Base-by-base conservation (phyloP, 73 alveolate species). In the Strombidium stylifer region DNA sequence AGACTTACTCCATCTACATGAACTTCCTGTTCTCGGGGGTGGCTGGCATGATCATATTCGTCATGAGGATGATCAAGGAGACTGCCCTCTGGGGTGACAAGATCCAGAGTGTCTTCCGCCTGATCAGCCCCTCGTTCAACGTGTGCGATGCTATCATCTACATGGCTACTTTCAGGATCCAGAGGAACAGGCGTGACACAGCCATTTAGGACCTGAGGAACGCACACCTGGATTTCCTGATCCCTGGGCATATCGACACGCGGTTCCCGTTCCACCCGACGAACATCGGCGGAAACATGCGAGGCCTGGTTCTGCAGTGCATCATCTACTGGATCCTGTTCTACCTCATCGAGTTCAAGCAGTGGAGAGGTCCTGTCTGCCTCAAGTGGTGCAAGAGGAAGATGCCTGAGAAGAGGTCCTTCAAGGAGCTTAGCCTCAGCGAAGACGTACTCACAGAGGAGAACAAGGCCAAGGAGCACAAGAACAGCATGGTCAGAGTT, bases 1-100 rank as follows among this genome's bases (percentile, higher is more conserved):
- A 86, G 44, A 78, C 84, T 20, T 34, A 54, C n/a, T 60, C 94
- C 12, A 66, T 94, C 59, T 49, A 92, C 55, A 27, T 92, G 65
- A 83, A 91, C 54, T 58, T 75, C 56, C 55, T 75, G 30, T 20
- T 75, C 16, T 59, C 80, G 12, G 87, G 81, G 0, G 51, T 75
- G 2, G 87, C 81, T 2, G 81, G 76, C 24, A 69, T 75, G 5
- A 65, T 61, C 24, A 56, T 70, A 11, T 23, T 23, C 0, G 52
- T 75, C 27, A 32, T 75, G 28, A 39, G 61, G 18, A 14, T 51
- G 19, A 51, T 65, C 7, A 32, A 54, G 12, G 41, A 68, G 0
- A 75, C 87, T 8, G 34, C 36, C 20, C 35, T 16, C 6, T 35
- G 37, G 6, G 87, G 81, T 10, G 65, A 37, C 30, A 37, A 16